phyloP scores from a whole-genome alignment of 441 rosid genomes.

The Viola pubescens region DNA sequence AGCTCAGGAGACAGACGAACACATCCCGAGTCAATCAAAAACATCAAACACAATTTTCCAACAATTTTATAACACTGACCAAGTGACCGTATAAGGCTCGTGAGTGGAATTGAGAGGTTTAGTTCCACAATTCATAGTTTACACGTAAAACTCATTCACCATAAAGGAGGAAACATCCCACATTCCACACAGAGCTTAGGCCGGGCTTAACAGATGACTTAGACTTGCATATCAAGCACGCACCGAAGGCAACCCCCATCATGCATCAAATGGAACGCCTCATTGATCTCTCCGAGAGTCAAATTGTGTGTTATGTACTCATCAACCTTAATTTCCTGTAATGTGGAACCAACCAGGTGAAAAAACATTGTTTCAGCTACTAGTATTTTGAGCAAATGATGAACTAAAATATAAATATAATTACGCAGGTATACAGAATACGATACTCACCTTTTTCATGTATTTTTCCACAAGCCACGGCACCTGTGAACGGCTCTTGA shows the following conservation, averaged over 20 bases:
- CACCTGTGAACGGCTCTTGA: constrained; percentile 97
- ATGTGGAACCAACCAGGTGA: neutral
- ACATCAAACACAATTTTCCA: too few relatives aligned
- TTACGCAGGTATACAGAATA: neutral
- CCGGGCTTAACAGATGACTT: constrained; percentile 5
- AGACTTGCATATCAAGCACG: constrained; percentile 48
- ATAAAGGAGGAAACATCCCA: too few relatives aligned
- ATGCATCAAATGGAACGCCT: constrained; percentile 84
- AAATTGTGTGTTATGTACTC: constrained; percentile 76
- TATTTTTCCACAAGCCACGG: constrained; percentile 98
- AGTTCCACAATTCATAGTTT: too few relatives aligned
- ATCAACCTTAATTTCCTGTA: constrained; percentile 92
- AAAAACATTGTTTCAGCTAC: neutral
- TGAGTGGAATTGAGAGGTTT: too few relatives aligned
- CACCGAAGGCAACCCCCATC: constrained; percentile 85
- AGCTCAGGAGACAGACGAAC: too few relatives aligned
- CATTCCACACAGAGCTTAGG: too few relatives aligned
- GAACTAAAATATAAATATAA: too few relatives aligned
- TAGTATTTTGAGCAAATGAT: neutral
- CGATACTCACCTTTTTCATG: constrained; percentile 61
- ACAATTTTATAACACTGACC: too few relatives aligned
- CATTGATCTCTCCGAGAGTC: constrained; percentile 69
- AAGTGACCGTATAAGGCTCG: too few relatives aligned
- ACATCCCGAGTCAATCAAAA: too few relatives aligned
- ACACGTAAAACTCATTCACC: too few relatives aligned